Evolutionary conservation across 176 grass and related monocot species (phyloP).

Genomic region (Cenchrus purpureus): DNA sequence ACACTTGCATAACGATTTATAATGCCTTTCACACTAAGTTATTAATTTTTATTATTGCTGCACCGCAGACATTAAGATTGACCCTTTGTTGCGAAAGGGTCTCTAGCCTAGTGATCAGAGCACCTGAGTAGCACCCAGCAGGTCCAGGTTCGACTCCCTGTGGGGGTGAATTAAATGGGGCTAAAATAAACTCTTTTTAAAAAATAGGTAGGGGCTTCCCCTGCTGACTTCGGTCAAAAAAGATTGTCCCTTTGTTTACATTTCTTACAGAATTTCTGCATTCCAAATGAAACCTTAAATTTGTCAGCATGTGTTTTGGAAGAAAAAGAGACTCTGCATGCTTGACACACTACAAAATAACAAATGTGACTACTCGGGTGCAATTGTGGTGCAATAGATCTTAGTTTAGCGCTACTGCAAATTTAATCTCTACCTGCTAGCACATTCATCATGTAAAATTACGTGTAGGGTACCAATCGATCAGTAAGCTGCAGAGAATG

Average conservation of each 20-base stretch:
- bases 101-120: no score
- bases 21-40: background rate
- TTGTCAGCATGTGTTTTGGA: background rate
- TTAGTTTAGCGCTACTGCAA: background rate
- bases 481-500: background rate
- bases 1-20: background rate
- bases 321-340: background rate
- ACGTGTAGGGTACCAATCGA: background rate
- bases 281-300: constrained; percentile 6
- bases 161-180: no score
- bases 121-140: no score
- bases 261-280: background rate
- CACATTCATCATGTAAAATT: background rate
- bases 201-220: no score
- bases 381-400: background rate
- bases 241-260: background rate
- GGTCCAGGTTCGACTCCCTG: no score
- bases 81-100: no score
- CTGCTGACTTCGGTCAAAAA: no score
- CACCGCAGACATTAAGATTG: background rate
- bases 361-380: constrained; percentile 23
- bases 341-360: constrained; percentile 27
- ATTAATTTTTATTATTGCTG: constrained; percentile 29
- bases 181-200: no score
- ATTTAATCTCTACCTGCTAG: background rate